A percentile compares a stretch with the other conserved stretches of the same genome.
Conservation (phyloP, 2,329 filamentous ascomycete species). For the Colletotrichum limetticola region DNA sequence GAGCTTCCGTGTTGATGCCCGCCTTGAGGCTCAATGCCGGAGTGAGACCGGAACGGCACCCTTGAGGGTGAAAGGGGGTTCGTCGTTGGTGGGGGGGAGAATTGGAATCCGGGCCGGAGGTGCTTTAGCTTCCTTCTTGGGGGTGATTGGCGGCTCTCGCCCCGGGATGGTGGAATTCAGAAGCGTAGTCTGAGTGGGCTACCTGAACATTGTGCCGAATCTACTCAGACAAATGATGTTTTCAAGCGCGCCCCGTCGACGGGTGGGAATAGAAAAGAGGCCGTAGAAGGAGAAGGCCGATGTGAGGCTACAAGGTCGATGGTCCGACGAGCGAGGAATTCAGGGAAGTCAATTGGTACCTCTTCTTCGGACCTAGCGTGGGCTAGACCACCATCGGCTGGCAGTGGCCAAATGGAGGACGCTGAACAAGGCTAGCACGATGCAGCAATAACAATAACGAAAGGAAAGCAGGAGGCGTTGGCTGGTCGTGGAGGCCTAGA, state of each 20-base stretch:
- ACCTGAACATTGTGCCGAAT: slow-evolving; percentile 5
- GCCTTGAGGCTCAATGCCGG: background rate
- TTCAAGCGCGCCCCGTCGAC: background rate
- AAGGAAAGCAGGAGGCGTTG: background rate
- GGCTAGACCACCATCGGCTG: slow-evolving; percentile 22
- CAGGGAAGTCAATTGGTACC: slow-evolving; percentile 21
- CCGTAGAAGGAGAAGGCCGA: background rate
- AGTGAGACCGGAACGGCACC: background rate
- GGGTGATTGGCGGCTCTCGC: background rate
- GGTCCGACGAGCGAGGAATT: background rate
- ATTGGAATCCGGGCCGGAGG: background rate
- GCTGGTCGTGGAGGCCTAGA: background rate
- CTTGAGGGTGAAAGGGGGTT: slow-evolving; percentile 16
- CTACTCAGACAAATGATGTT: background rate
- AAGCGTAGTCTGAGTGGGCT: background rate
- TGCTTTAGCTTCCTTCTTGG: slow-evolving; percentile 2
- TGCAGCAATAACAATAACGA: slow-evolving; percentile 16
- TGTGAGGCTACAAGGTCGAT: background rate
- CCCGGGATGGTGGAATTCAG: slow-evolving; percentile 15
- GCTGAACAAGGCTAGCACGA: slow-evolving; percentile 24
- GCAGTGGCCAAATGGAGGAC: slow-evolving; percentile 12
- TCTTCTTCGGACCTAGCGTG: slow-evolving; percentile 21
- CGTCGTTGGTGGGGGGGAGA: slow-evolving; percentile 35
- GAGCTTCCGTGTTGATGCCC: background rate
- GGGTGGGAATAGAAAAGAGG: background rate